Conservation (phyloP, 1,139 yeast species). For the Geotrichum candidum region DNA sequence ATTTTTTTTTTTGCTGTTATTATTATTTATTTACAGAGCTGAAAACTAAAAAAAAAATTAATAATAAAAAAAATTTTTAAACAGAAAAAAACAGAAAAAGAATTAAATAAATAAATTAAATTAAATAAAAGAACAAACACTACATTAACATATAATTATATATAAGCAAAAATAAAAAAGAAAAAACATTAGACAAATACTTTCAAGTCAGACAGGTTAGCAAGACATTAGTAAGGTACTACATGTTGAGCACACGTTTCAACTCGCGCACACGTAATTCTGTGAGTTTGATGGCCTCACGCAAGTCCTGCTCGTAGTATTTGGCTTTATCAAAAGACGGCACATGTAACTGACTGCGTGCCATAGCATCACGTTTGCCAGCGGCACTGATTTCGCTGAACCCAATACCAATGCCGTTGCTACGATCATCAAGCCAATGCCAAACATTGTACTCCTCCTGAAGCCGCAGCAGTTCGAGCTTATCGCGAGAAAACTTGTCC, state of each 20-base stretch:
- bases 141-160: background rate
- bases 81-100: no score
- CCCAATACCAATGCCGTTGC: conserved; percentile 23
- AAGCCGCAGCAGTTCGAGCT: conserved; percentile 22
- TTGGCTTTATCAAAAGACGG: conserved; percentile 2
- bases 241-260: conserved; percentile 22
- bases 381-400: background rate
- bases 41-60: no score
- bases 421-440: conserved; percentile 72
- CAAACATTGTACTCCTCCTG: conserved; percentile 64
- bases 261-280: conserved; percentile 46
- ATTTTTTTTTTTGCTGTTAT: no score
- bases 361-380: background rate
- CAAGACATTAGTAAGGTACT: background rate
- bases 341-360: background rate
- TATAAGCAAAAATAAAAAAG: background rate
- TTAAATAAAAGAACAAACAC: no score
- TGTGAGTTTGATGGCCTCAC: conserved; percentile 51
- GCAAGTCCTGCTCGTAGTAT: conserved; percentile 45
- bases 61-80: no score
- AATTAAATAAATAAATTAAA: no score
- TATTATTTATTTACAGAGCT: no score
- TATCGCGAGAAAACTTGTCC: conserved; percentile 1
- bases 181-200: background rate
- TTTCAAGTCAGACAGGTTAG: background rate